Conservation (phyloP, 176 grass and related monocot species). For the Eremochloa ophiuroides region DNA sequence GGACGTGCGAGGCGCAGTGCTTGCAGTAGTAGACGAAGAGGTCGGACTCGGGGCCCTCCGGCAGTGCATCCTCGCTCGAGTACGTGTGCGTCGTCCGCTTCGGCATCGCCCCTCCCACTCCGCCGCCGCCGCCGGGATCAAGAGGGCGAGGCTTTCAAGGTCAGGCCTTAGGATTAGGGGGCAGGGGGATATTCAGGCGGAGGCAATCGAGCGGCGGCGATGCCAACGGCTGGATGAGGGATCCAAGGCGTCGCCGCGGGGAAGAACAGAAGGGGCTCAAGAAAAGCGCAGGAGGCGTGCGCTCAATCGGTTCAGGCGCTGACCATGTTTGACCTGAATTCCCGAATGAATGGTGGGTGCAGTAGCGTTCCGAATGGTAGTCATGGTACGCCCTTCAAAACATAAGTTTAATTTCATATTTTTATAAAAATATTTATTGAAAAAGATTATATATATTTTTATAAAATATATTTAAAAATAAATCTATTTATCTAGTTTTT, state of each 20-base stretch:
- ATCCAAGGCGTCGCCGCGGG: not conserved
- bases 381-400: too few species aligned
- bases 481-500: too few species aligned
- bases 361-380: too few species aligned
- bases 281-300: not conserved
- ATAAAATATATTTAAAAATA: too few species aligned
- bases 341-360: too few species aligned
- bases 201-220: not conserved
- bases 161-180: not conserved
- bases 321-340: not conserved
- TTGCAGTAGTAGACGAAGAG: constrained; percentile 99
- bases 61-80: constrained; percentile 93
- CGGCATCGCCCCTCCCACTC: constrained; percentile 48
- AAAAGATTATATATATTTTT: too few species aligned
- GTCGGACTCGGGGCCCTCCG: constrained; percentile 89
- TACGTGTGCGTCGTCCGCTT: constrained; percentile 99
- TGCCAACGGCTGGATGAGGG: not conserved
- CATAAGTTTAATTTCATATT: too few species aligned
- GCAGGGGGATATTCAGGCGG: not conserved
- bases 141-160: not conserved
- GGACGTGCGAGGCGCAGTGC: constrained; percentile 91
- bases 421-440: too few species aligned
- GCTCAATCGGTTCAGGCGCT: not conserved
- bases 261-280: not conserved
- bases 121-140: constrained; percentile 9